Evolutionary conservation across 495 filamentous ascomycete species (phyloP).

Genomic region (Talaromyces liani): DNA sequence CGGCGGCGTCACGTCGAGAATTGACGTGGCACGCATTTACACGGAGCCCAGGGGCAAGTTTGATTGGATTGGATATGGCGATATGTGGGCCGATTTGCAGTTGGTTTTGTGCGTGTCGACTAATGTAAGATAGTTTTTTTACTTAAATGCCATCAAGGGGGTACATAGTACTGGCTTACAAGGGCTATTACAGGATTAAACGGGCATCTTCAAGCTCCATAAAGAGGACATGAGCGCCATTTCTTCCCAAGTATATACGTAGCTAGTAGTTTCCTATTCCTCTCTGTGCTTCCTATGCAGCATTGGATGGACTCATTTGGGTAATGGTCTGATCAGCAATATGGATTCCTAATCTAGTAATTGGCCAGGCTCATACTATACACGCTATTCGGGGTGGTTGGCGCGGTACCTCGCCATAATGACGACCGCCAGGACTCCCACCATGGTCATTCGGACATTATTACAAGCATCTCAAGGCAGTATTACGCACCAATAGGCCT

Average conservation of each 20-base stretch:
- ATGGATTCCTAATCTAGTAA: not conserved
- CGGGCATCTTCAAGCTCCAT: not conserved
- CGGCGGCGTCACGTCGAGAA: not conserved
- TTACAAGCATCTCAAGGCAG: too few relatives aligned
- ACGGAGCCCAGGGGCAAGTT: not conserved
- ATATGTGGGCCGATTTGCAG: not conserved
- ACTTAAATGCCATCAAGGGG: not conserved
- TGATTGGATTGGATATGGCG: not conserved
- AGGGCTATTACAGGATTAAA: not conserved
- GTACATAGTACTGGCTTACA: not conserved
- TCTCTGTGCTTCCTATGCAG: not conserved
- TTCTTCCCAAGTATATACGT: not conserved
- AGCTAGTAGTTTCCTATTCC: conserved; percentile 1
- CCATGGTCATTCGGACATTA: too few relatives aligned
- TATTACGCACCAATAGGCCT: not conserved
- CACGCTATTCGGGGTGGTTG: not conserved
- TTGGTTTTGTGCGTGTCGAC: too few relatives aligned
- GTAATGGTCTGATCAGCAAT: not conserved
- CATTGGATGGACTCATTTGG: not conserved
- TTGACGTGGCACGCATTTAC: not conserved
- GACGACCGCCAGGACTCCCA: not conserved
- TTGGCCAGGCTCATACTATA: not conserved
- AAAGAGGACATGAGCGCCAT: not conserved
- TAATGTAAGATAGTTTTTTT: not conserved
- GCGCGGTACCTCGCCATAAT: not conserved